These are phyloP conservation scores for Porphyrellus cyaneotinctus DNA, from an alignment of 768 basidiomycete genomes.

Conservation along the genomic window DNA sequence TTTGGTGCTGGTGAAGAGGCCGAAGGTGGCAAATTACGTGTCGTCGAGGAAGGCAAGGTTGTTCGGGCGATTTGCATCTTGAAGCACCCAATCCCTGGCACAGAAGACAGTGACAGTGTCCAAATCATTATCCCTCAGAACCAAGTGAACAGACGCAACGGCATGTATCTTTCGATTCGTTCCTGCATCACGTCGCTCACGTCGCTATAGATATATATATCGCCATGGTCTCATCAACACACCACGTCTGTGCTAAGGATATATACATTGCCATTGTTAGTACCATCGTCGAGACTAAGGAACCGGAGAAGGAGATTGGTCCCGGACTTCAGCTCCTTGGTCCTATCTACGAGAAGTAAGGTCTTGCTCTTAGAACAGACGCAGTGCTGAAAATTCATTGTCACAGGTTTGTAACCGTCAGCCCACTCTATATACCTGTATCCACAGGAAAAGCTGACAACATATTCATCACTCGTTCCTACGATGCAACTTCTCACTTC, in stretches of 20 bases:
- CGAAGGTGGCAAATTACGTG: conserved; percentile 76
- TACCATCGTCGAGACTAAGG: conserved; percentile 93
- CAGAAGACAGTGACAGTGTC: conserved; percentile 90
- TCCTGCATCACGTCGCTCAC: conserved; percentile 1
- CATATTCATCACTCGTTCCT: conserved; percentile 96
- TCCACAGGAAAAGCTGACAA: conserved; percentile 77
- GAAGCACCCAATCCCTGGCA: conserved; percentile 97
- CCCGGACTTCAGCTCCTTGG: conserved; percentile 92
- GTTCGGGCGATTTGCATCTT: conserved; percentile 96
- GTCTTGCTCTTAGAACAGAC: neutral
- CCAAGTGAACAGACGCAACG: conserved; percentile 90
- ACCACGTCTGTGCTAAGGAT: conserved; percentile 96
- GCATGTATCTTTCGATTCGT: conserved; percentile 41
- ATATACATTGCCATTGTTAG: conserved; percentile 96
- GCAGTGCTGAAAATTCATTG: conserved; percentile 8
- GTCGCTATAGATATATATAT: conserved; percentile 86
- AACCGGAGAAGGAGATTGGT: conserved; percentile 87
- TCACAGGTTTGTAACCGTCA: conserved; percentile 82
- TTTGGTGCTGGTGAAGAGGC: conserved; percentile 71
- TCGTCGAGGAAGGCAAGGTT: conserved; percentile 91
- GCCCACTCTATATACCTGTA: conserved; percentile 86
- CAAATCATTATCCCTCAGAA: conserved; percentile 99
- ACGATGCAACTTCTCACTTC: conserved; percentile 98
- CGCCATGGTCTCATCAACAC: conserved; percentile 93
- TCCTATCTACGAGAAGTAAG: conserved; percentile 89